Evolutionary conservation across 805 yeast genomes (phyloP).

Genomic region (Monosporozyma aquatica): DNA sequence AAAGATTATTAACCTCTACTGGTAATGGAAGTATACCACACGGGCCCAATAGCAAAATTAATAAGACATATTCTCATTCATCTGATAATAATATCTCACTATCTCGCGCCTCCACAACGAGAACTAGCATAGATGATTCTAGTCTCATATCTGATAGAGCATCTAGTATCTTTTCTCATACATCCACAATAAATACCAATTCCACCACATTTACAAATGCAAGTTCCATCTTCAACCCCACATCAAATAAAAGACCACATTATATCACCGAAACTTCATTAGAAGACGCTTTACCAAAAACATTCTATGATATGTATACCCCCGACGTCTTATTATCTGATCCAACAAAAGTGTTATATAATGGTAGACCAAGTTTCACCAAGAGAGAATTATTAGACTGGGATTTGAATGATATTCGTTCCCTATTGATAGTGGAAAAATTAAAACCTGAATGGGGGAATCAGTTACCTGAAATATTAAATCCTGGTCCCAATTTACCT

Average conservation of each 20-base stretch:
- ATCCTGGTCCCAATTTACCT: constrained; percentile 20
- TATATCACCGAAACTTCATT: constrained; percentile 27
- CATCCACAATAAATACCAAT: constrained; percentile 15
- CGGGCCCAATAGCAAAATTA: neutral
- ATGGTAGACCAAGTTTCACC: constrained; percentile 57
- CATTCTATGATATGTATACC: constrained; percentile 47
- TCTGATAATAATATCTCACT: neutral
- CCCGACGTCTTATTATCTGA: constrained; percentile 41
- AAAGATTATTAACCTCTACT: constrained; percentile 16
- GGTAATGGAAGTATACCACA: neutral
- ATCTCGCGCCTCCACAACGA: neutral
- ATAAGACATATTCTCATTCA: neutral
- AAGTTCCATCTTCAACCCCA: neutral
- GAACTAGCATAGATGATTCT: constrained; percentile 7
- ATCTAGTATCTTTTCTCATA: constrained; percentile 24
- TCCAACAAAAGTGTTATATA: constrained; percentile 34
- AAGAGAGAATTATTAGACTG: constrained; percentile 57
- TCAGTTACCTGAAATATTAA: constrained; percentile 37
- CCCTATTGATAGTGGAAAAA: constrained; percentile 46
- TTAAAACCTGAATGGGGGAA: constrained; percentile 49
- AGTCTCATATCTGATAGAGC: constrained; percentile 18
- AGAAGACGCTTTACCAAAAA: constrained; percentile 44
- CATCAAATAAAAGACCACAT: constrained; percentile 6
- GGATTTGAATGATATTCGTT: constrained; percentile 61
- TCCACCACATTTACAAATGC: constrained; percentile 11